These are phyloP conservation scores for Myriosclerotinia duriaeana DNA, from an alignment of 2,329 filamentous ascomycete species.

Conservation along the genomic window DNA sequence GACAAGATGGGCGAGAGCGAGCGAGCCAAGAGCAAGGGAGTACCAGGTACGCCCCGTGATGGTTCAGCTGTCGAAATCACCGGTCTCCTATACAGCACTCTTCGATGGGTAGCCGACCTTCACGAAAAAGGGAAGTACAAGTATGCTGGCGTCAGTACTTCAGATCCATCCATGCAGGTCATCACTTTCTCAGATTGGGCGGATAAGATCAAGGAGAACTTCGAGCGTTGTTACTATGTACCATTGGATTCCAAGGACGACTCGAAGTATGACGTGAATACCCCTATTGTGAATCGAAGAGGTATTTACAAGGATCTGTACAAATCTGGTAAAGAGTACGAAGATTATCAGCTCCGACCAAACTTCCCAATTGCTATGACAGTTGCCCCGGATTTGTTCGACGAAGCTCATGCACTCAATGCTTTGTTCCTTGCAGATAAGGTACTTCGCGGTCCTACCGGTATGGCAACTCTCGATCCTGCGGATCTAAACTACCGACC, in stretches of 20 bases:
- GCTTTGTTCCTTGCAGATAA: slow-evolving; percentile 80
- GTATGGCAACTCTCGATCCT: slow-evolving; percentile 95
- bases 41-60: slow-evolving; percentile 94
- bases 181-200: slow-evolving; percentile 81
- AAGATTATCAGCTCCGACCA: slow-evolving; percentile 92
- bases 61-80: slow-evolving; percentile 95
- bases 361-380: slow-evolving; percentile 97
- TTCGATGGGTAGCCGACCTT: slow-evolving; percentile 75
- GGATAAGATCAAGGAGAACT: slow-evolving; percentile 73
- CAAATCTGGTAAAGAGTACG: slow-evolving; percentile 88
- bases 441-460: slow-evolving; percentile 78
- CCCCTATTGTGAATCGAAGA: slow-evolving; percentile 77
- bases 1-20: slow-evolving; percentile 99
- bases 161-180: slow-evolving; percentile 49
- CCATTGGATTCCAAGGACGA: slow-evolving; percentile 71
- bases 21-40: slow-evolving; percentile 84
- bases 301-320: slow-evolving; percentile 99
- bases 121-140: slow-evolving; percentile 68
- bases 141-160: slow-evolving; percentile 68
- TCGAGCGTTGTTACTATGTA: slow-evolving; percentile 90
- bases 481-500: slow-evolving; percentile 89
- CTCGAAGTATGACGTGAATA: slow-evolving; percentile 74
- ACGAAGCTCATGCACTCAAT: slow-evolving; percentile 71
- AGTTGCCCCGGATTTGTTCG: slow-evolving; percentile 85
- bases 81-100: slow-evolving; percentile 84